These are phyloP conservation scores for Hibiscus tridactylites DNA, from an alignment of 345 rosid genomes.

Conservation along the genomic window DNA sequence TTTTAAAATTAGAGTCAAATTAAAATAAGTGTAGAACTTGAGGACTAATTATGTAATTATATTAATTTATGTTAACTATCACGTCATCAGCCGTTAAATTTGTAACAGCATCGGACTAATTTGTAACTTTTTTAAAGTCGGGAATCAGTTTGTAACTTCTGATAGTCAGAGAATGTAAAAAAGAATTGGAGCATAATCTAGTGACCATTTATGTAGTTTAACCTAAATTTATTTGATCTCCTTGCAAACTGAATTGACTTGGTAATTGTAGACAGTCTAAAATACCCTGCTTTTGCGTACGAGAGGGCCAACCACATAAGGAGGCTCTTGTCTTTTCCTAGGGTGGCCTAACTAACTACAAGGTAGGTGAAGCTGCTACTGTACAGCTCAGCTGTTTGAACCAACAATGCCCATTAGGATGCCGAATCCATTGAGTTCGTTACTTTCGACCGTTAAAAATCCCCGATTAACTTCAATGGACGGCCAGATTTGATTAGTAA, in stretches of 20 bases:
- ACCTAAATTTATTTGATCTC: too few species aligned
- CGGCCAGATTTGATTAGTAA: constrained; percentile 23
- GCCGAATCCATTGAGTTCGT: not conserved
- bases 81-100: too few species aligned
- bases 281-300: not conserved
- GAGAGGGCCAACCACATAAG: not conserved
- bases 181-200: too few species aligned
- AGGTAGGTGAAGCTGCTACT: constrained; percentile 25
- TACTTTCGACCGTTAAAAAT: constrained; percentile 3
- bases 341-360: constrained; percentile 26
- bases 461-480: constrained; percentile 4
- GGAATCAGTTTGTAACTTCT: too few species aligned
- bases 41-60: too few species aligned
- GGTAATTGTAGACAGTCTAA: not conserved
- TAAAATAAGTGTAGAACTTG: too few species aligned
- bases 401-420: constrained; percentile 16
- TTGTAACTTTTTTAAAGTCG: too few species aligned
- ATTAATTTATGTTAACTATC: too few species aligned
- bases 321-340: constrained; percentile 12
- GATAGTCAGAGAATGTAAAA: too few species aligned
- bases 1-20: too few species aligned
- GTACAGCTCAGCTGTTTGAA: constrained; percentile 20
- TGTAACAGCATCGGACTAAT: too few species aligned
- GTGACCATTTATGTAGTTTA: too few species aligned
- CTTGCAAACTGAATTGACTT: not conserved